These are phyloP conservation scores for Candida sakaeoensis DNA, from an alignment of 805 yeast species.

Conservation along the genomic window DNA sequence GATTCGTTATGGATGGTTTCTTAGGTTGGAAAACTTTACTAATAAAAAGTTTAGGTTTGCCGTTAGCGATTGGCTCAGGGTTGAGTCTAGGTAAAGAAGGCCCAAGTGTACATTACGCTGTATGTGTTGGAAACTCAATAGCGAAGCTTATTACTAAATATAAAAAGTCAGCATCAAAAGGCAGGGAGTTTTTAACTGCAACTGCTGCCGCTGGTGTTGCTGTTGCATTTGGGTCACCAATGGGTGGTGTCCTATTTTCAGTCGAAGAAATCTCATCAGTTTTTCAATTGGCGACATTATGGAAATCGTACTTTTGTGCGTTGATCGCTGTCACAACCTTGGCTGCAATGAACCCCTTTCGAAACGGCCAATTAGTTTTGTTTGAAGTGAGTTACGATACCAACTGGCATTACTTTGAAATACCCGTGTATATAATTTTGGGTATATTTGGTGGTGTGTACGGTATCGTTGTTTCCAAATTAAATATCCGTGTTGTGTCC, in stretches of 20 bases:
- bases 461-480: conserved; percentile 73
- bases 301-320: conserved; percentile 91
- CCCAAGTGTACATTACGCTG: conserved; percentile 96
- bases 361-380: conserved; percentile 91
- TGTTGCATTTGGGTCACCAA: conserved; percentile 82
- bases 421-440: conserved; percentile 70
- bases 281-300: conserved; percentile 73
- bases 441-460: conserved; percentile 92
- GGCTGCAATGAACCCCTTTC: conserved; percentile 81
- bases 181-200: conserved; percentile 71
- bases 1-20: conserved; percentile 77
- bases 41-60: conserved; percentile 77
- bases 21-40: conserved; percentile 67
- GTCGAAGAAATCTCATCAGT: conserved; percentile 83
- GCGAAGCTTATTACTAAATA: conserved; percentile 51
- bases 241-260: conserved; percentile 90
- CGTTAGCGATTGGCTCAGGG: conserved; percentile 90
- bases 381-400: conserved; percentile 88
- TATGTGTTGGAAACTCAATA: conserved; percentile 86
- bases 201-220: conserved; percentile 83
- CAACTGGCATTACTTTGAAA: conserved; percentile 82
- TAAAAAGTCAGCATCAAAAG: conserved; percentile 41
- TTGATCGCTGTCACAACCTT: conserved; percentile 80
- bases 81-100: conserved; percentile 96
- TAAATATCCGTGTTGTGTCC: conserved; percentile 71